These are phyloP conservation scores for Backusella westeae DNA, from an alignment of 192 early-diverging fungal genomes.

Conservation along the genomic window DNA sequence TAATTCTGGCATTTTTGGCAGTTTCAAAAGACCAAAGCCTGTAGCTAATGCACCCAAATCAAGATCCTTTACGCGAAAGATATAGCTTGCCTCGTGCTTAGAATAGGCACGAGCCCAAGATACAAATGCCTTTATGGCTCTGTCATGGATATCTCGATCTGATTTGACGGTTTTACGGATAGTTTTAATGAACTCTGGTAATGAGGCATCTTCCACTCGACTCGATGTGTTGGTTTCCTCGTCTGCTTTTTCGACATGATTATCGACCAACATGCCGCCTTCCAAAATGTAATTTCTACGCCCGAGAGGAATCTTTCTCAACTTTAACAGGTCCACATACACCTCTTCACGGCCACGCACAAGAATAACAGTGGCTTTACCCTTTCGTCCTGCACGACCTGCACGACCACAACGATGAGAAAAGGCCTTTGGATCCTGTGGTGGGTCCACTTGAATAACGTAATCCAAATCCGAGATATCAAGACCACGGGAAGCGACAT, in stretches of 20 bases:
- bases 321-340: slow-evolving; percentile 80
- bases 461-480: slow-evolving; percentile 96
- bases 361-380: slow-evolving; percentile 85
- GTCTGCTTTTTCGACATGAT: slow-evolving; percentile 35
- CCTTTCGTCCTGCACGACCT: slow-evolving; percentile 81
- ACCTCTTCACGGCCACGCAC: slow-evolving; percentile 81
- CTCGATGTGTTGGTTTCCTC: slow-evolving; percentile 22
- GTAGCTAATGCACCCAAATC: slow-evolving; percentile 75
- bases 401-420: slow-evolving; percentile 95
- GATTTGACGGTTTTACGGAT: slow-evolving; percentile 54
- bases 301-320: slow-evolving; percentile 87
- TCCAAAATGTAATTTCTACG: slow-evolving; percentile 47
- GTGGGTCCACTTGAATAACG: slow-evolving; percentile 94
- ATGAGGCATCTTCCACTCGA: slow-evolving; percentile 42
- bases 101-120: slow-evolving; percentile 88
- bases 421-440: slow-evolving; percentile 95
- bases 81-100: slow-evolving; percentile 92
- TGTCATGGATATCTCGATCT: slow-evolving; percentile 82
- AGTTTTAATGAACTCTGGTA: slow-evolving; percentile 49
- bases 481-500: slow-evolving; percentile 92
- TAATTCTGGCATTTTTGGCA: slow-evolving; percentile 96
- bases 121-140: slow-evolving; percentile 82
- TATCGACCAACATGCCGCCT: slow-evolving; percentile 33
- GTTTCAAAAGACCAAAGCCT: slow-evolving; percentile 74
- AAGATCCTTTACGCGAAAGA: slow-evolving; percentile 85